Evolutionary conservation across 495 filamentous ascomycete species (phyloP).

Genomic region (Tetracladium setigerum): DNA sequence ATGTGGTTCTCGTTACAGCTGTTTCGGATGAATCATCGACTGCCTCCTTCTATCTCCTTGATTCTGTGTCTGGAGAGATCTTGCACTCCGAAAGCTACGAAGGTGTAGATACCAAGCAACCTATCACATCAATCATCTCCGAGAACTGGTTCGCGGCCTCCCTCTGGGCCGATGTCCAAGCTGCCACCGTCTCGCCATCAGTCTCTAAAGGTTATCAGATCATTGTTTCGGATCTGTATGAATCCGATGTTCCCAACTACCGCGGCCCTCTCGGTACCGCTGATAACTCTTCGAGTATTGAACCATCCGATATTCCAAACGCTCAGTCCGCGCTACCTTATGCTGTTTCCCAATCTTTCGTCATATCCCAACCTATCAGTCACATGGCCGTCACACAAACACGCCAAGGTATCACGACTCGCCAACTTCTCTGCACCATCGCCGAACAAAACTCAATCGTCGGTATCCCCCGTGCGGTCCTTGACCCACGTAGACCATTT

Average conservation of each 20-base stretch:
- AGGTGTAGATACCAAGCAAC: slow-evolving; percentile 66
- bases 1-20: slow-evolving; percentile 72
- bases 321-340: slow-evolving; percentile 46
- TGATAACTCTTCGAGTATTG: slow-evolving; percentile 64
- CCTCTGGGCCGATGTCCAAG: slow-evolving; percentile 58
- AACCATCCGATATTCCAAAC: slow-evolving; percentile 38
- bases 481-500: slow-evolving; percentile 85
- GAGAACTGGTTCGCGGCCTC: slow-evolving; percentile 97
- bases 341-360: slow-evolving; percentile 68
- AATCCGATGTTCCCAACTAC: slow-evolving; percentile 75
- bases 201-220: slow-evolving; percentile 79
- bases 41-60: slow-evolving; percentile 73
- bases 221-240: slow-evolving; percentile 80
- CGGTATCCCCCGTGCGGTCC: slow-evolving; percentile 65
- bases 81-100: slow-evolving; percentile 63
- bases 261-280: slow-evolving; percentile 67
- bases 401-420: slow-evolving; percentile 83
- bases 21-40: slow-evolving; percentile 45
- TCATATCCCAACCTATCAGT: slow-evolving; percentile 68
- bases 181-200: slow-evolving; percentile 39
- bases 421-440: slow-evolving; percentile 72
- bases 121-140: slow-evolving; percentile 67
- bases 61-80: slow-evolving; percentile 76
- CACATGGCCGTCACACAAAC: slow-evolving; percentile 81
- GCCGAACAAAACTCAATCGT: slow-evolving; percentile 63